Base-by-base conservation (phyloP, 495 filamentous ascomycete species). In the Lasiosphaeria miniovina region DNA sequence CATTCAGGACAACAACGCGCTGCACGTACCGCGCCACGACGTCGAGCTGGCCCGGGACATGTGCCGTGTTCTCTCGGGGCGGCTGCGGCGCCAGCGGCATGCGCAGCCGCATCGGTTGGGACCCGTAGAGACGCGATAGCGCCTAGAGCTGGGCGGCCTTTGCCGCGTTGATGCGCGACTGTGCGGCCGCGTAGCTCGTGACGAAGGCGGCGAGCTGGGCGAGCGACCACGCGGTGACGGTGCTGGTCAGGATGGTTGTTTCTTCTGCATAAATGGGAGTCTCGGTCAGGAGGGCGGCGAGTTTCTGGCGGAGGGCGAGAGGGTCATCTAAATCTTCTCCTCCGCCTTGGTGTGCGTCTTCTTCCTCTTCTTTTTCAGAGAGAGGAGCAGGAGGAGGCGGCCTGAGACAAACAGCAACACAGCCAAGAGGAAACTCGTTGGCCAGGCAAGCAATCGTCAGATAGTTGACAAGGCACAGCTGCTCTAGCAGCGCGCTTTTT, bases 11-110 rank as follows among this genome's bases (percentile, higher is more conserved):
- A 9, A 61, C 31, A 15, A 48, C 52, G 15, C 53, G 14, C 36
- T 40, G 3, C 9, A 61, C 55, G 15, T 15, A 49, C 9, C 49
- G 15, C 4, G 56, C 35, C 12, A 34, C 17, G 9, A 49, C 35
- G 9, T 52, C 32, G 5, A 65, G 59, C 55, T 59, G 59, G 15
- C 54, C 8, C 3, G 59, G 63, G 17, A 61, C 45, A 49, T 65
- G 59, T 6, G 32, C 14, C 14, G 34, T 10, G 40, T 65, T 65
- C 41, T 46, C 14, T 7, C 63, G 43, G 10, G 55, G 63, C 6
- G 59, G 14, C 55, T 65, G 63, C 49, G 63, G 63, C 52, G 59
- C 63, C 3, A 53, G 15, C 10, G 59, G 43, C 32, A 45, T 36
- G 48, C 55, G 61, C 31, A 65, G 59, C 1, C 46, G 50, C 34